A percentile compares a stretch with the other conserved stretches of the same genome.
phyloP scores from a whole-genome alignment of 2,329 filamentous ascomycete species.

The Dothidotthia symphoricarpi region DNA sequence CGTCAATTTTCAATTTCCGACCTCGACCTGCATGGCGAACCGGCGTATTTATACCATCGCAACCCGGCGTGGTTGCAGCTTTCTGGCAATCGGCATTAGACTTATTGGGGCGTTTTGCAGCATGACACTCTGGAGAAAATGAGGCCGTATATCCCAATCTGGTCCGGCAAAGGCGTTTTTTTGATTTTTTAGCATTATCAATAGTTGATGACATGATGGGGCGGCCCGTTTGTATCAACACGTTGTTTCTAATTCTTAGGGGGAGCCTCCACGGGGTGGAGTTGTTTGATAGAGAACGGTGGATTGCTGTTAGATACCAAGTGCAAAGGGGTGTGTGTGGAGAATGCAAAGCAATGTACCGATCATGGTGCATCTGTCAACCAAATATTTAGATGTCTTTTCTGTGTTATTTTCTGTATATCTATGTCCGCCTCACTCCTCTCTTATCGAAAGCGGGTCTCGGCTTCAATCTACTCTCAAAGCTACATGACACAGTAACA shows the following conservation, averaged over 20 bases:
- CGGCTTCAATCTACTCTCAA: too few relatives aligned
- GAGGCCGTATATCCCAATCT: slow-evolving; percentile 15
- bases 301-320: slow-evolving; percentile 4
- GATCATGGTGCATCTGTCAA: too few relatives aligned
- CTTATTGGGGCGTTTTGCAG: slow-evolving; percentile 25
- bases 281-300: not conserved
- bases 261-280: slow-evolving; percentile 6
- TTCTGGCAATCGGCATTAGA: slow-evolving; percentile 20
- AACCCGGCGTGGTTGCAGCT: slow-evolving; percentile 28
- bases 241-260: slow-evolving; percentile 9
- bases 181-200: slow-evolving; percentile 20
- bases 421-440: too few relatives aligned
- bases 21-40: slow-evolving; percentile 28
- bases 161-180: slow-evolving; percentile 20
- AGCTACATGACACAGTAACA: too few relatives aligned
- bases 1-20: slow-evolving; percentile 24
- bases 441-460: too few relatives aligned
- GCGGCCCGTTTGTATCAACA: slow-evolving; percentile 19
- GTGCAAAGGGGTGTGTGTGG: not conserved
- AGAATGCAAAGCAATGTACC: slow-evolving; percentile 1
- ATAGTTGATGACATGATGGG: slow-evolving; percentile 17
- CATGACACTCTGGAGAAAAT: slow-evolving; percentile 15
- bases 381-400: too few relatives aligned
- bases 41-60: slow-evolving; percentile 28
- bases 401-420: too few relatives aligned